Percentiles rank a stretch among this genome's conserved stretches.
Evolutionary conservation across 805 yeast species (phyloP).

Genomic region (Nakazawaea laoshanensis): DNA sequence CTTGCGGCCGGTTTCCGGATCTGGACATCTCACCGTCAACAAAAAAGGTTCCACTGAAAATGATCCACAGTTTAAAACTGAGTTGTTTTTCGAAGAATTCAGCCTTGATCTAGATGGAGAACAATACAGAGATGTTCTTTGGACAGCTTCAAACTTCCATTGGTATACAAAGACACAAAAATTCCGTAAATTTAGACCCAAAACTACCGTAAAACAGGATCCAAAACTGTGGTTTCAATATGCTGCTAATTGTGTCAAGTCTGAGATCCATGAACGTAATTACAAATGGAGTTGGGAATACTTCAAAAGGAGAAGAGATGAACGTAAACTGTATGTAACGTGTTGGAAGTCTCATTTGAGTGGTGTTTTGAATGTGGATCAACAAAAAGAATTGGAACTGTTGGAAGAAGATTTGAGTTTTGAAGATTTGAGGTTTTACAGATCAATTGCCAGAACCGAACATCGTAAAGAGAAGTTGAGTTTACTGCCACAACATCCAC

Average conservation of each 20-base stretch:
- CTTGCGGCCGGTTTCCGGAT: conserved; percentile 82
- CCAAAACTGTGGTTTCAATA: conserved; percentile 80
- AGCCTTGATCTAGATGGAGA: conserved; percentile 78
- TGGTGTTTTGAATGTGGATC: conserved; percentile 16
- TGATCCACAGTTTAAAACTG: conserved; percentile 62
- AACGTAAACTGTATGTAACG: conserved; percentile 55
- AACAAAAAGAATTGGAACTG: conserved; percentile 30
- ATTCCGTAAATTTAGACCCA: conserved; percentile 67
- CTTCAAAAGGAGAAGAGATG: conserved; percentile 62
- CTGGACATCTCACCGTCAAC: conserved; percentile 73
- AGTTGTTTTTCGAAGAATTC: conserved; percentile 79
- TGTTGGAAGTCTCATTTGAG: conserved; percentile 58
- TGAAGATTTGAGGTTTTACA: conserved; percentile 79
- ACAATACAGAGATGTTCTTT: conserved; percentile 75
- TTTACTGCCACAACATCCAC: conserved; percentile 1
- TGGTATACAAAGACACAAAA: conserved; percentile 71
- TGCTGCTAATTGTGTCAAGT: conserved; percentile 65
- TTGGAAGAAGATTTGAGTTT: conserved; percentile 55
- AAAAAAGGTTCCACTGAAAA: conserved; percentile 67
- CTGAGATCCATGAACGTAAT: conserved; percentile 76
- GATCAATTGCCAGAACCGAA: conserved; percentile 69
- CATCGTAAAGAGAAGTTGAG: conserved; percentile 39
- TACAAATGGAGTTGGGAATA: conserved; percentile 86
- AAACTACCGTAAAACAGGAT: conserved; percentile 38
- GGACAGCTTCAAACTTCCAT: conserved; percentile 75